phyloP scores from a whole-genome alignment of 768 basidiomycete genomes.

The Lactarius tabidus region DNA sequence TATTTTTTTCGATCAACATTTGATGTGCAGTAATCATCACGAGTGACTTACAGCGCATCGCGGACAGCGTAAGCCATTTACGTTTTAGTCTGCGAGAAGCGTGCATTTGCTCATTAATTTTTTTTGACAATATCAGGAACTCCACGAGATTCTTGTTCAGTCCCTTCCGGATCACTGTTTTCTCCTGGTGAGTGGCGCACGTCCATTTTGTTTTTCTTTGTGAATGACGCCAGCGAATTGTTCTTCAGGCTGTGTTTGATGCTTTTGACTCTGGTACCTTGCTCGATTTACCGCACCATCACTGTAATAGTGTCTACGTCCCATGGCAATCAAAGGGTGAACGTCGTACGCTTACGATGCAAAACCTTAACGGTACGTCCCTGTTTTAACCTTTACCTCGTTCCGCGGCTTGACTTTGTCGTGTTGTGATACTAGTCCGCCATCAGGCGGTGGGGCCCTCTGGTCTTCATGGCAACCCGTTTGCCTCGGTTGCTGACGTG shows the following conservation, averaged over 20 bases:
- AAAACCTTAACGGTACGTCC: slow-evolving; percentile 13
- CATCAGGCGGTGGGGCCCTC: not conserved
- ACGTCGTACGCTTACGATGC: slow-evolving; percentile 9
- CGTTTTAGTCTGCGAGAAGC: too few species aligned
- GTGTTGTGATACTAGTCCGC: not conserved
- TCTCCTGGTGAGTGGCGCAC: slow-evolving; percentile 16
- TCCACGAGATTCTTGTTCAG: slow-evolving; percentile 24
- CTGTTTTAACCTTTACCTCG: not conserved
- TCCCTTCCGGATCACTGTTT: not conserved
- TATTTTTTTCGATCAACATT: not conserved
- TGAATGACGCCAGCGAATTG: not conserved
- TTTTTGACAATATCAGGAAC: slow-evolving; percentile 23
- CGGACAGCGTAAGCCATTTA: slow-evolving; percentile 27
- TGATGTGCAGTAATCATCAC: slow-evolving; percentile 14
- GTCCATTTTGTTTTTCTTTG: not conserved
- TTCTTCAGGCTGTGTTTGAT: slow-evolving; percentile 25
- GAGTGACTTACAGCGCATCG: slow-evolving; percentile 21
- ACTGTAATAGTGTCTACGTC: slow-evolving; percentile 26
- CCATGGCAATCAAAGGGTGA: slow-evolving; percentile 24
- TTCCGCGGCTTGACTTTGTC: not conserved
- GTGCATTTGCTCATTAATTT: slow-evolving; percentile 3
- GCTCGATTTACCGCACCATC: slow-evolving; percentile 27
- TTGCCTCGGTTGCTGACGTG: not conserved
- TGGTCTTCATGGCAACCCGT: not conserved
- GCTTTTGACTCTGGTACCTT: slow-evolving; percentile 28